Base-by-base conservation (phyloP, 1,139 yeast genomes). In the Nakaseomyces bracarensis region DNA sequence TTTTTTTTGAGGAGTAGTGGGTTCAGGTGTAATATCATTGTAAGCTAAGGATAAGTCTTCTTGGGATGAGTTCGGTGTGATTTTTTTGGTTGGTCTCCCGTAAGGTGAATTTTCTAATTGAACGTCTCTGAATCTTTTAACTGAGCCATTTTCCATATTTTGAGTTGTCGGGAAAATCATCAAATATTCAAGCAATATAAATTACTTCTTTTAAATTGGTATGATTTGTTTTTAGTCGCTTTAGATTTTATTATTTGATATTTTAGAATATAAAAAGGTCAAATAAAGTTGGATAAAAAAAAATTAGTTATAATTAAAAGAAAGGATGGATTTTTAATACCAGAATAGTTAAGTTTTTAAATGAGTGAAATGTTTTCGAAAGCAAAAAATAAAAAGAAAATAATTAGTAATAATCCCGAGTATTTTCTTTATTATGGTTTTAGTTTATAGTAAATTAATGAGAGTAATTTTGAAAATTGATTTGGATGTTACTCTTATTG, bases 141-240 rank as follows among this genome's bases (percentile, higher is more conserved):
- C 27, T n/a, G 61, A 49, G 20, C 41, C 40, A 20, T 43, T 39
- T 20, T 33, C 40, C 46, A 33, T 33, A 18, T 20, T 49, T 18
- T 41, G 27, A 20, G 42, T 16, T 15, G 42, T 30, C 19, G 11
- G 74, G 72, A 55, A 73, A 75, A 0, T 87, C 91, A 66, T 76
- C 18, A 30, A 30, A 30, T 14, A 18, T 8, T 15, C 14, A 28
- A 13, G 31, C 31, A 28, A 15, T 22, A 22, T n/a, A n/a, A n/a
- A n/a, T n/a, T n/a, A n/a, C n/a, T n/a, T n/a, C n/a, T n/a, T n/a
- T n/a, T n/a, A n/a, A n/a, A n/a, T n/a, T n/a, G n/a, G n/a, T n/a
- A n/a, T n/a, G n/a, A 25, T 4, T 25, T 8, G n/a, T 25, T 25
- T 11, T 3, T 25, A 25, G 25, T 21, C 10, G 25, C n/a, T n/a